Evolutionary conservation across 345 rosid species (phyloP), one percentile per base, ranked within the genome.

Genomic region (Salix viminalis): DNA sequence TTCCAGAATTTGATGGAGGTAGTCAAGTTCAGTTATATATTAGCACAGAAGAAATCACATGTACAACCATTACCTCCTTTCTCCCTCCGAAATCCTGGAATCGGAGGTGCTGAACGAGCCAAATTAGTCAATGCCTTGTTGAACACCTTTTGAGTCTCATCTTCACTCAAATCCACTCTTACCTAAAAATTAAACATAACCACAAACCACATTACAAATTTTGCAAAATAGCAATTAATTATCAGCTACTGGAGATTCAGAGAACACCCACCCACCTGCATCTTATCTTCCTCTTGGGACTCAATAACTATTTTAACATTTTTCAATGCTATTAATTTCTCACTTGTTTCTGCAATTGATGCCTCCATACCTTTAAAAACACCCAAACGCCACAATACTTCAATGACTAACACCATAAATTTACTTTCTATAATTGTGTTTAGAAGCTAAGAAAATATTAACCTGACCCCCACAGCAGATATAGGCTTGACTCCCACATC

Each of bases 81-180:
- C 77, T 86, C 80, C 70, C 87, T 75, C 18, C 90, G 87, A 80
- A 90, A 90, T 71, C 94, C 94, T 7, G 89, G 91, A 78, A 90
- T 76, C 30, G 90, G 91, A 16, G 91, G 94, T 44, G 90, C 90
- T 15, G 87, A 75, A 52, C 79, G 82, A 56, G 89, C 90, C 77
- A 90, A 84, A 79, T 87, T 76, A n/a, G 62, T 69, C 80, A 90
- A 79, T 68, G 88, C 86, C 77, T 77, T 84, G 67, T 82, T 79
- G 68, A 87, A 90, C 6, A 84, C 87, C 58, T 76, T 87, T 69
- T 87, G 83, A 7, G 91, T 90, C 69, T 81, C 89, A 62, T 77
- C 80, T 32, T 89, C 88, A 34, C 79, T 78, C 83, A 90, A 71
- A 64, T 90, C 91, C 82, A 88, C 91, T 82, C 92, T 84, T 26